These are phyloP conservation scores for Eucalyptus pauciflora DNA, from an alignment of 345 rosid species.

Conservation along the genomic window DNA sequence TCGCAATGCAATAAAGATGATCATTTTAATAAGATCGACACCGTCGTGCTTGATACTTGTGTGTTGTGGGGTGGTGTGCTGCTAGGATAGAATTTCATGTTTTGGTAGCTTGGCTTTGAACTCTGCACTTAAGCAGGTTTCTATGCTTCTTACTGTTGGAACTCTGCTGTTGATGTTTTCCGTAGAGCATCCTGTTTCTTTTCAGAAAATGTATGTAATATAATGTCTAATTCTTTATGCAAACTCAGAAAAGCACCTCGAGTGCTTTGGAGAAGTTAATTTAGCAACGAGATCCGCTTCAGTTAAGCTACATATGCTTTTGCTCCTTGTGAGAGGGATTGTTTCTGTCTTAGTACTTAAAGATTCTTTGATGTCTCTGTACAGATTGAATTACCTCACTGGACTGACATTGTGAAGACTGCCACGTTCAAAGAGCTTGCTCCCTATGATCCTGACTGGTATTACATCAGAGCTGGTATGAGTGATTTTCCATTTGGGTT, in stretches of 20 bases:
- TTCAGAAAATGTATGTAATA: not conserved
- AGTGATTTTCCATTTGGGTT: not conserved
- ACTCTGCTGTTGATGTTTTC: not conserved
- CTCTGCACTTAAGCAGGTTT: not conserved
- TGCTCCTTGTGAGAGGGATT: not conserved
- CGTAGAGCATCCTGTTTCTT: not conserved
- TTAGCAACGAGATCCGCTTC: not conserved
- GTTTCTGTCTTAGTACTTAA: not conserved
- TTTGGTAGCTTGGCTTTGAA: not conserved
- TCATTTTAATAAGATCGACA: not conserved
- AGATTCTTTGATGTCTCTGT: not conserved
- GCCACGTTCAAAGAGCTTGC: slow-evolving; percentile 78
- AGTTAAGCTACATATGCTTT: not conserved
- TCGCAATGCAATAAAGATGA: not conserved
- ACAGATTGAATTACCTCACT: slow-evolving; percentile 80
- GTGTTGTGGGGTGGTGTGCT: not conserved
- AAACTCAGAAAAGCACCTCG: not conserved
- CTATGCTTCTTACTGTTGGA: not conserved
- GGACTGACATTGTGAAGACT: slow-evolving; percentile 90
- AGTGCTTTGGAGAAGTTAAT: not conserved
- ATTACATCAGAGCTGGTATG: slow-evolving; percentile 67
- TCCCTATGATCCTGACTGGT: slow-evolving; percentile 93
- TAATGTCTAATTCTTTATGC: not conserved
- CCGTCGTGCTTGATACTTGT: not conserved
- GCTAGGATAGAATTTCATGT: not conserved